These are phyloP conservation scores for Mycena amicta DNA, from an alignment of 768 basidiomycete genomes.

Conservation along the genomic window DNA sequence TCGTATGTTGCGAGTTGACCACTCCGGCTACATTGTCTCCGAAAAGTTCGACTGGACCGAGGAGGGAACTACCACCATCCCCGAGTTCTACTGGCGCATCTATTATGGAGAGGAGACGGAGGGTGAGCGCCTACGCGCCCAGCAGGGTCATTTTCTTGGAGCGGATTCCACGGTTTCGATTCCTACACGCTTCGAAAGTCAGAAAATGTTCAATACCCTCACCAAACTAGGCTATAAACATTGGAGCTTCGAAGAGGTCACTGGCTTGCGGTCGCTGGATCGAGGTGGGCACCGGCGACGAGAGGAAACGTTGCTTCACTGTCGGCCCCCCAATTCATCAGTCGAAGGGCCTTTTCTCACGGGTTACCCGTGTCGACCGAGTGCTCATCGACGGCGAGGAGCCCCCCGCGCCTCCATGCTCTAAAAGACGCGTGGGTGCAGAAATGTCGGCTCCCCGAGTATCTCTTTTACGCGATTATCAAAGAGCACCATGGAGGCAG, in stretches of 20 bases:
- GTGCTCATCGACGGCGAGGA: background rate
- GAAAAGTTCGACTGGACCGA: conserved; percentile 9
- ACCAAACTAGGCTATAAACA: no score
- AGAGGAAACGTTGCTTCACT: background rate
- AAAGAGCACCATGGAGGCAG: background rate
- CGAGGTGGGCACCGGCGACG: background rate
- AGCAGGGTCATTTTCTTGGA: background rate
- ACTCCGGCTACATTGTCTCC: conserved; percentile 8
- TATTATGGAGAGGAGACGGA: no score
- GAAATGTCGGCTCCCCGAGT: conserved; percentile 9
- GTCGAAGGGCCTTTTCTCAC: background rate
- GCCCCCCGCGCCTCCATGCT: background rate
- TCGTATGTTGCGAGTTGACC: conserved; percentile 12
- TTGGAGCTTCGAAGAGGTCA: no score
- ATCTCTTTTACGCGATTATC: conserved; percentile 4
- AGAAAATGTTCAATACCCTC: background rate
- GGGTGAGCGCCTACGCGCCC: background rate
- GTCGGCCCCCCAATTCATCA: background rate
- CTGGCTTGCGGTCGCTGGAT: background rate
- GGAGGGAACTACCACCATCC: background rate
- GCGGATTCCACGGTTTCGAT: background rate
- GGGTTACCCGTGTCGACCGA: background rate
- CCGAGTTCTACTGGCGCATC: background rate
- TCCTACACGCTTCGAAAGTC: background rate
- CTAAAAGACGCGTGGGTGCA: conserved; percentile 14